Evolutionary conservation across 345 rosid species (phyloP).

Genomic region (Populus alba): DNA sequence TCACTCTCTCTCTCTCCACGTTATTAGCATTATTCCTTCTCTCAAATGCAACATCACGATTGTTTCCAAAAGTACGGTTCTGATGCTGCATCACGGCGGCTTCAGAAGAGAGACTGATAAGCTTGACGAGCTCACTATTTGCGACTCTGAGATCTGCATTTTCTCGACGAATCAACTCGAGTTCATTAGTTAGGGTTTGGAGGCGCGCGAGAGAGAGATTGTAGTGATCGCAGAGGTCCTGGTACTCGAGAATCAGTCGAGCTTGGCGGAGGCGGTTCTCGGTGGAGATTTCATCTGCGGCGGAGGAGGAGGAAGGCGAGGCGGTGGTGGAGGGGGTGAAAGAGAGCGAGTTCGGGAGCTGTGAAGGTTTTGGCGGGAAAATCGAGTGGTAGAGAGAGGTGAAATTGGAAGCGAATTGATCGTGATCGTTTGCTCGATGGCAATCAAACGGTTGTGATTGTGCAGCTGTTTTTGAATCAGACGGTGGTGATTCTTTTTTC

Average conservation of each 20-base stretch:
- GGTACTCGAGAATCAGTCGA: slow-evolving; percentile 62
- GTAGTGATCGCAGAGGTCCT: slow-evolving; percentile 59
- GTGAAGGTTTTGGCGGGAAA: slow-evolving; percentile 58
- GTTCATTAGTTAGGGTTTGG: slow-evolving; percentile 30
- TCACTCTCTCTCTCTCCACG: neutral
- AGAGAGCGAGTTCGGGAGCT: slow-evolving; percentile 40
- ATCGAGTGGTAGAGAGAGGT: slow-evolving; percentile 53
- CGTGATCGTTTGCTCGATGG: slow-evolving; percentile 17
- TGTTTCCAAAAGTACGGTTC: neutral
- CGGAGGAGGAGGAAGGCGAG: slow-evolving; percentile 27
- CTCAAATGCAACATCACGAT: neutral
- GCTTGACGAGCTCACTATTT: slow-evolving; percentile 9
- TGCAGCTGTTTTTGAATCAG: slow-evolving; percentile 23
- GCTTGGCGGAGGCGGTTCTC: slow-evolving; percentile 73
- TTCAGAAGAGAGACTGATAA: slow-evolving; percentile 38
- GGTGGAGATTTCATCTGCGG: slow-evolving; percentile 29
- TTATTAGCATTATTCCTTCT: neutral
- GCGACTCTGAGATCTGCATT: slow-evolving; percentile 16
- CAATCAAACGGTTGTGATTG: slow-evolving; percentile 34
- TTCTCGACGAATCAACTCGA: slow-evolving; percentile 17
- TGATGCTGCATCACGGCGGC: slow-evolving; percentile 23
- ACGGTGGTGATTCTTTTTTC: slow-evolving; percentile 29
- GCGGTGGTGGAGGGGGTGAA: slow-evolving; percentile 51
- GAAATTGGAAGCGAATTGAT: slow-evolving; percentile 51
- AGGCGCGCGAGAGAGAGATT: slow-evolving; percentile 45